Conservation (phyloP, 441 rosid species). For the Bruguiera hainesii region DNA sequence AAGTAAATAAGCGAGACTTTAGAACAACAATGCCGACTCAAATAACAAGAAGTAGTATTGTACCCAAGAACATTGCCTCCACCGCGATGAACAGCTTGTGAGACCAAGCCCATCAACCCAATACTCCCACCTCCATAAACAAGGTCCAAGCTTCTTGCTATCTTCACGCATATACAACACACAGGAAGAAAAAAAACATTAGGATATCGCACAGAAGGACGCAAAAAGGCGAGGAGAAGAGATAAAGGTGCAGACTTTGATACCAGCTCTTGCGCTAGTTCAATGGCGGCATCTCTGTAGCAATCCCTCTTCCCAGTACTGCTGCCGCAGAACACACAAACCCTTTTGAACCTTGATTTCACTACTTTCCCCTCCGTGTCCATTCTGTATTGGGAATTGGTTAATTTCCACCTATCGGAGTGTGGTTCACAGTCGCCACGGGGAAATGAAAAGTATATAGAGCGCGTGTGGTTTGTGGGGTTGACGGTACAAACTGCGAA, state of each 20-base stretch:
- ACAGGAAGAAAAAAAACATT: background rate
- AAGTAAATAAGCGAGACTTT: background rate
- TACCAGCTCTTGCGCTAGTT: constrained; percentile 89
- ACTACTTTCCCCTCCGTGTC: constrained; percentile 36
- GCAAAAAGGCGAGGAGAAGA: background rate
- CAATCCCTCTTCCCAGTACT: constrained; percentile 80
- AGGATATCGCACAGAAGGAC: background rate
- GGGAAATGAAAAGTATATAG: too few species aligned
- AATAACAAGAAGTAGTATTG: background rate
- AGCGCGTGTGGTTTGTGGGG: too few species aligned
- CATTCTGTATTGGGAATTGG: background rate
- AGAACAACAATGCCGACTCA: background rate
- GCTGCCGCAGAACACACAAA: constrained; percentile 95
- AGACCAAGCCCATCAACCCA: constrained; percentile 92
- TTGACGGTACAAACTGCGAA: too few species aligned
- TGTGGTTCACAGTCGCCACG: too few species aligned
- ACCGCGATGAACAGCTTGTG: constrained; percentile 76
- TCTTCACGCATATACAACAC: background rate
- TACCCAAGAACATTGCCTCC: constrained; percentile 95
- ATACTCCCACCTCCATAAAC: constrained; percentile 97
- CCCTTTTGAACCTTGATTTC: constrained; percentile 70
- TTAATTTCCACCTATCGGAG: too few species aligned
- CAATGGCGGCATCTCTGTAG: constrained; percentile 79
- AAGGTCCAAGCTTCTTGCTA: constrained; percentile 30
- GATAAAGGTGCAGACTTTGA: background rate